These are phyloP conservation scores for Venturiaceae sp. DNA, from an alignment of 2,329 filamentous ascomycete genomes.

Conservation along the genomic window DNA sequence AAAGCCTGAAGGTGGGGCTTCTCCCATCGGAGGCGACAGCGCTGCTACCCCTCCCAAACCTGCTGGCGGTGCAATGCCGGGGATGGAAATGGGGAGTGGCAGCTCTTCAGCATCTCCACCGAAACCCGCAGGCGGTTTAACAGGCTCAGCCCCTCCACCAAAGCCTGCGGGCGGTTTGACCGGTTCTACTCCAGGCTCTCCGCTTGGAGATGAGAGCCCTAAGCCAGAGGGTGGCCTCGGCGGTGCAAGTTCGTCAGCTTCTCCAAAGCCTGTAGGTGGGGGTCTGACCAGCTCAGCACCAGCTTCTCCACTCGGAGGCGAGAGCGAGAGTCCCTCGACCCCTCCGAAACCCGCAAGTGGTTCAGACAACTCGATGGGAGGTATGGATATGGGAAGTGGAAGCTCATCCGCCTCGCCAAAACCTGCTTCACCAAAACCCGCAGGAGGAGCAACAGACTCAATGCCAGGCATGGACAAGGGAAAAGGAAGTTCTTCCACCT, in stretches of 20 bases:
- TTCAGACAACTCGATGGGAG: not conserved
- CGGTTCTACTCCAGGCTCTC: not conserved
- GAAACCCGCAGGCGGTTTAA: not conserved
- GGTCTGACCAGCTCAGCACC: not conserved
- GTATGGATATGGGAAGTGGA: not conserved
- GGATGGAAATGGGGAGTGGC: not conserved
- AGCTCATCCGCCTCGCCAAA: no score
- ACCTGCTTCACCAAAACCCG: not conserved
- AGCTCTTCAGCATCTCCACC: not conserved
- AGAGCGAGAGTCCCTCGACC: not conserved
- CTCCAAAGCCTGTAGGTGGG: no score
- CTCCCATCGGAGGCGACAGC: no score
- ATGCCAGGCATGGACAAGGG: no score
- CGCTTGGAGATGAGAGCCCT: not conserved
- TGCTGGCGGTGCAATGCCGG: not conserved
- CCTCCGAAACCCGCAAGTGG: not conserved
- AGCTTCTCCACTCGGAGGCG: not conserved
- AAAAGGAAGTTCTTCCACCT: not conserved
- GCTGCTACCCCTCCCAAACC: no score
- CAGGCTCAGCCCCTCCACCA: not conserved
- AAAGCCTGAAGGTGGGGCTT: no score
- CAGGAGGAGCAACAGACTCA: not conserved
- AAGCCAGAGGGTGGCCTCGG: no score
- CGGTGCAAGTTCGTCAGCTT: no score
- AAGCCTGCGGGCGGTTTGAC: not conserved